Base-by-base conservation (phyloP, 169 alveolate genomes). In the Perkinsus marinus region DNA sequence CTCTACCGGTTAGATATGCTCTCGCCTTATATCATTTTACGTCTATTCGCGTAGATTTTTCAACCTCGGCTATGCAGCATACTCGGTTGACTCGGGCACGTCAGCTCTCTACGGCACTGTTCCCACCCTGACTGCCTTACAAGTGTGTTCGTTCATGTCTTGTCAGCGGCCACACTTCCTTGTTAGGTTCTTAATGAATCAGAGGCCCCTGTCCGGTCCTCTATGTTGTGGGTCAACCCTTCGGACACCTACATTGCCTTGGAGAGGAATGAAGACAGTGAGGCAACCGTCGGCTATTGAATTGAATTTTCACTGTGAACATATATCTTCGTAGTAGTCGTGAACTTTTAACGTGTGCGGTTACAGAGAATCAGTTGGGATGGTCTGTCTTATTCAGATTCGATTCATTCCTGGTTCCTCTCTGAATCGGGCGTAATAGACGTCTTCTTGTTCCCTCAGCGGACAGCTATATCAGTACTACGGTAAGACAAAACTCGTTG, bases 401-500 rank as follows among this genome's bases (percentile, higher is more conserved):
- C n/a, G n/a, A n/a, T n/a, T n/a, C n/a, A n/a, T n/a, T n/a, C n/a
- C n/a, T n/a, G n/a, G n/a, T 97, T 97, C 97, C 92, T 95, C 68
- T 92, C 96, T 93, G 98, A 96, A 90, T 89, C 95, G 43, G 98
- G 98, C 30, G 93, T 69, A 36, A 57, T 97, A 26, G 97, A 97
- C 43, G 37, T 95, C 22, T 92, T 93, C 90, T 41, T 96, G 39
- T 93, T 94, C 68, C 92, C 91, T 46, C 26, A 17, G 9, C 68
- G 17, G 68, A 43, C 26, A 17, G 26, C 68, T 17, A 9, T 10
- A 43, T 9, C 9, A 43, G 68, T 43, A 43, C 9, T n/a, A n/a
- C n/a, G n/a, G n/a, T n/a, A n/a, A n/a, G n/a, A n/a, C n/a, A n/a
- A n/a, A n/a, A n/a, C n/a, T n/a, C n/a, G n/a, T n/a, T n/a, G n/a